Base-by-base conservation (phyloP, 2,329 filamentous ascomycete genomes). In the Fonsecaea erecta region DNA sequence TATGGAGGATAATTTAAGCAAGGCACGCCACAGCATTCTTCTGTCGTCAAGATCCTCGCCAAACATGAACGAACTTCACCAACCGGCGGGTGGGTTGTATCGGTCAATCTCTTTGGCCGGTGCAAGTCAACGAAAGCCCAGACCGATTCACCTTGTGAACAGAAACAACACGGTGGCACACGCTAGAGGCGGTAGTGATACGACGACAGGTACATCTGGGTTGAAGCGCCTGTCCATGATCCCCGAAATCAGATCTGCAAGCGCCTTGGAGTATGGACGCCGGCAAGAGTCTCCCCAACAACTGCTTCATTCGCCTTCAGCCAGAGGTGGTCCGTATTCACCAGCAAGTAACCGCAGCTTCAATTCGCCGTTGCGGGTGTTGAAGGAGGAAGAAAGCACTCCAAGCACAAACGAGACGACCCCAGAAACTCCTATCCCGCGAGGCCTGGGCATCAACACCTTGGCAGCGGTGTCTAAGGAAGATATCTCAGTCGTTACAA, bases 1-100 rank as follows among this genome's bases (percentile, higher is more conserved):
- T 34, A 97, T 97, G 93, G 94, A 97, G 78, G 92, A 90, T 40
- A 97, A 97, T 72, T 82, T 97, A 21, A 89, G 85, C 63, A 89
- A 92, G 66, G 93, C 92, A 32, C 86, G 92, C 72, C 87, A 85
- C 68, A 89, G 89, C 9, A 81, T 92, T 26, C 82, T 85, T 52
- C 79, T 81, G 35, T 80, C 80, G 6, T 82, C 84, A 8, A 73
- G 78, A 6, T 82, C 84, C 26, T 80, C 81, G 56, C 80, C 80
- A 60, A 78, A 81, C 11, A 80, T 81, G 9, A 65, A 75, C 52
- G 77, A 77, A 58, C 68, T 74, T n/a, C 75, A 76, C 40, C 75
- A 79, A 63, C 78, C 78, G 7, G 76, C 76, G 1, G 79, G 79
- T 16, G 77, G 75, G 32, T 71, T 80, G 21, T 80, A 80, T 66